Percentiles rank a stretch among this genome's conserved stretches.
Evolutionary conservation across 169 alveolate species (phyloP).

Genomic region (Plasmodium chabaudi): DNA sequence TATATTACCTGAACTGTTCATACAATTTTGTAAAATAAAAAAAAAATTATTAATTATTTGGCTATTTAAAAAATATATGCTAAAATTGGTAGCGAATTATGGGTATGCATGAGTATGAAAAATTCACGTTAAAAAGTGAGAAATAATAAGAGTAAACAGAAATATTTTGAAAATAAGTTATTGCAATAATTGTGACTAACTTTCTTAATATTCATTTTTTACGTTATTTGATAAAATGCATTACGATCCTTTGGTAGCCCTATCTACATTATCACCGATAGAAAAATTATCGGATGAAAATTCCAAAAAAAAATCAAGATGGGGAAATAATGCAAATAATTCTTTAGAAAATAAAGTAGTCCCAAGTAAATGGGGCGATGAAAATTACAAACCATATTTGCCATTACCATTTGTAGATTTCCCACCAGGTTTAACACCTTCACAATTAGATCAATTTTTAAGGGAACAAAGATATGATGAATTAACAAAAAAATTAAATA

Average conservation of each 20-base stretch:
- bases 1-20: no score
- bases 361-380: constrained; percentile 82
- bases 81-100: no score
- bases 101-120: no score
- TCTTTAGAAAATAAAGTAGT: constrained; percentile 44
- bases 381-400: constrained; percentile 87
- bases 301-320: constrained; percentile 46
- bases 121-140: no score
- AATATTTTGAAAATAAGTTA: no score
- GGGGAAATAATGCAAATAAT: constrained; percentile 41
- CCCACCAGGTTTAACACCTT: constrained; percentile 91
- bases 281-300: constrained; percentile 51
- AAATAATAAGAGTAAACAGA: no score
- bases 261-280: constrained; percentile 46
- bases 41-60: no score
- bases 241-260: constrained; percentile 69
- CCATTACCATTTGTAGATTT: constrained; percentile 93
- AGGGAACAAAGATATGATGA: constrained; percentile 94
- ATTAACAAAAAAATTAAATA: constrained; percentile 86
- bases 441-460: constrained; percentile 91
- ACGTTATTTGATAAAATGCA: constrained; percentile 8
- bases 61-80: no score
- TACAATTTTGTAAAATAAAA: no score
- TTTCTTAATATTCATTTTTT: no score
- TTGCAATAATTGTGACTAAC: no score